A percentile compares a stretch with the other conserved stretches of the same genome.
Conservation (phyloP, 148 eudicot genomes). For the Pharnaceum exiguum region DNA sequence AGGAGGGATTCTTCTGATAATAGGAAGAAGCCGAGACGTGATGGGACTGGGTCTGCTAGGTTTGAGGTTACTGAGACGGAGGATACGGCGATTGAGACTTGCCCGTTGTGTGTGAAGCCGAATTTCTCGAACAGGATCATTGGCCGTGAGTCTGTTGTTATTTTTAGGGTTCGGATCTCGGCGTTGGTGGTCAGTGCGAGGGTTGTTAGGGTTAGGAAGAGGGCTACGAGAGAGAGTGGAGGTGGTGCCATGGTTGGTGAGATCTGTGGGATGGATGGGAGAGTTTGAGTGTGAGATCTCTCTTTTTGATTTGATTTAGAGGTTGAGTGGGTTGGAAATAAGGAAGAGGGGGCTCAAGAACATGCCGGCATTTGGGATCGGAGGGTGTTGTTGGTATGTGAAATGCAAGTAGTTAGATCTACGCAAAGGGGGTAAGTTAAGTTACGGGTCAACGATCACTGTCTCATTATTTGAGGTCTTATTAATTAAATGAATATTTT, state of each 20-base stretch:
- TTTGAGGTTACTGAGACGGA: conserved; percentile 53
- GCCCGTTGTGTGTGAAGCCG: conserved; percentile 85
- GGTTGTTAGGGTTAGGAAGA: conserved; percentile 23
- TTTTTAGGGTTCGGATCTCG: conserved; percentile 65
- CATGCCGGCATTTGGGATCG: too few relatives aligned
- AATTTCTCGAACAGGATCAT: conserved; percentile 89
- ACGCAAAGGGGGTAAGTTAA: too few relatives aligned
- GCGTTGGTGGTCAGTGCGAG: conserved; percentile 29
- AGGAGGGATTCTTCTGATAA: conserved; percentile 72
- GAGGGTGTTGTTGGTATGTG: too few relatives aligned
- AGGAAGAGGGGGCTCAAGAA: too few relatives aligned
- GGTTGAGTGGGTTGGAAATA: too few relatives aligned
- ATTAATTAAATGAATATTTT: too few relatives aligned
- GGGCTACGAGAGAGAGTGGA: conserved; percentile 12
- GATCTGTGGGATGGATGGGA: background rate
- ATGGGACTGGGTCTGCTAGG: conserved; percentile 41
- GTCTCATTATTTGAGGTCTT: too few relatives aligned
- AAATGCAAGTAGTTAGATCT: too few relatives aligned
- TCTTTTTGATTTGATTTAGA: too few relatives aligned
- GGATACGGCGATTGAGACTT: conserved; percentile 50
- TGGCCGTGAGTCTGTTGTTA: conserved; percentile 55
- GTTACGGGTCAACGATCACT: too few relatives aligned
- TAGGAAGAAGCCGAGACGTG: conserved; percentile 80
- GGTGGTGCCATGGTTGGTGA: conserved; percentile 24
- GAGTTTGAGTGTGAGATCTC: background rate